Percentiles rank a stretch among this genome's conserved stretches.
Evolutionary conservation across 2,329 filamentous ascomycete genomes (phyloP).

Genomic region (Ceratocystis cacaofunesta): DNA sequence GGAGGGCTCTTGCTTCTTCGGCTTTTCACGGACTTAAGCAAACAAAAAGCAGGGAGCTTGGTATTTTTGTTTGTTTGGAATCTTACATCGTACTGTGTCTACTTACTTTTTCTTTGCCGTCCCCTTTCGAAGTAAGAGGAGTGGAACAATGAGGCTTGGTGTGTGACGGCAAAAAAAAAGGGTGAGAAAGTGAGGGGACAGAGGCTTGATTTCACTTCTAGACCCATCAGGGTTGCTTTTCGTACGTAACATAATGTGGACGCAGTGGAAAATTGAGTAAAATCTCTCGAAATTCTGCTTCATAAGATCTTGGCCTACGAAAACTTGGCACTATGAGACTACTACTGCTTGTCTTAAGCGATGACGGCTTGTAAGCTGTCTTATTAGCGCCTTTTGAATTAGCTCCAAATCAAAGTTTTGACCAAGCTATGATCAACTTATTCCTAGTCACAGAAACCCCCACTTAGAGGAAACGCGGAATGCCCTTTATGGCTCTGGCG

Average conservation of each 20-base stretch:
- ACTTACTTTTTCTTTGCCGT: not conserved
- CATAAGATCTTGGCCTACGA: not conserved
- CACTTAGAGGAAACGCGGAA: slow-evolving; percentile 2
- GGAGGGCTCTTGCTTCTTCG: not conserved
- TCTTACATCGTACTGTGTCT: not conserved
- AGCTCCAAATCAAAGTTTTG: not conserved
- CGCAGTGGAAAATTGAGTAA: not conserved
- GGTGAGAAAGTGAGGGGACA: not conserved
- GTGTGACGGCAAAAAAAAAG: not conserved
- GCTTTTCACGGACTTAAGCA: not conserved
- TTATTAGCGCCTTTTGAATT: not conserved
- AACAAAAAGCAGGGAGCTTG: not conserved
- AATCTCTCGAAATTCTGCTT: not conserved
- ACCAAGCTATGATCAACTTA: not conserved
- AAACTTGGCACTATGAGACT: not conserved
- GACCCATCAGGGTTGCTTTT: not conserved
- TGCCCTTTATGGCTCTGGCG: not conserved
- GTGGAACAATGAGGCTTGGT: not conserved
- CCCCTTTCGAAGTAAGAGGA: not conserved
- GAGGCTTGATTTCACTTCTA: not conserved
- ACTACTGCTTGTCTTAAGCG: not conserved
- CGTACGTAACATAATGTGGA: not conserved
- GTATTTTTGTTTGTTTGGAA: not conserved
- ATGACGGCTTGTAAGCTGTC: not conserved
- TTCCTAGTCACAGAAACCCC: slow-evolving; percentile 4